phyloP scores from a whole-genome alignment of 169 alveolate genomes.

The Fabrea salina region DNA sequence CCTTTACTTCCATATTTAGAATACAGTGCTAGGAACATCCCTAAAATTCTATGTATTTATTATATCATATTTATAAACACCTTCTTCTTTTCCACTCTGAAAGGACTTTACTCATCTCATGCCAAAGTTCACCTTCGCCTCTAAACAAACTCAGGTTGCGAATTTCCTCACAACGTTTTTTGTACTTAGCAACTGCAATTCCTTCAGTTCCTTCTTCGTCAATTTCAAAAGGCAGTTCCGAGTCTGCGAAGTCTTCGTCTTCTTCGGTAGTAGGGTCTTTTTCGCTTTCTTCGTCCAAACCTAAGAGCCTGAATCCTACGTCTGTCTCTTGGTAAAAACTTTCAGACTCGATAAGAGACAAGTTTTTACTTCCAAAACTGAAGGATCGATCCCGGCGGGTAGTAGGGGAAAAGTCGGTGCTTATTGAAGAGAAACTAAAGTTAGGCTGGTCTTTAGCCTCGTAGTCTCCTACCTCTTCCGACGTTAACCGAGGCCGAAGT shows the following conservation, averaged over 20 bases:
- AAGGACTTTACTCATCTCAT: no score
- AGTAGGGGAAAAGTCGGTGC: neutral
- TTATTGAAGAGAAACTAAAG: neutral
- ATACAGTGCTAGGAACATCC: no score
- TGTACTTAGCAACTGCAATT: neutral
- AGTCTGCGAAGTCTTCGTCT: no score
- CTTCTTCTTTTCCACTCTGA: no score
- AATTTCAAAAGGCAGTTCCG: no score
- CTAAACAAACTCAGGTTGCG: neutral
- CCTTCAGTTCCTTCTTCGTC: no score
- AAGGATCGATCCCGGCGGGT: neutral
- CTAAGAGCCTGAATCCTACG: neutral
- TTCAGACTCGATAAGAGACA: slow-evolving; percentile 9
- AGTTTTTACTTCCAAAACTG: neutral
- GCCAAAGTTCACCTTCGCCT: no score
- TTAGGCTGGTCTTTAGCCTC: neutral
- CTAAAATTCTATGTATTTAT: no score
- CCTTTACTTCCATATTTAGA: slow-evolving; percentile 29
- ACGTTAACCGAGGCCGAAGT: neutral
- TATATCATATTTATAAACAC: no score
- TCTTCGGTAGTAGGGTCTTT: no score
- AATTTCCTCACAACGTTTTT: neutral
- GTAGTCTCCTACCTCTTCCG: neutral
- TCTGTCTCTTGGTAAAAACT: neutral
- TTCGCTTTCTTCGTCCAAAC: no score